Evolutionary conservation across 83 land plant species (phyloP), one percentile per base, ranked within the genome.

Genomic region (Picea abies): DNA sequence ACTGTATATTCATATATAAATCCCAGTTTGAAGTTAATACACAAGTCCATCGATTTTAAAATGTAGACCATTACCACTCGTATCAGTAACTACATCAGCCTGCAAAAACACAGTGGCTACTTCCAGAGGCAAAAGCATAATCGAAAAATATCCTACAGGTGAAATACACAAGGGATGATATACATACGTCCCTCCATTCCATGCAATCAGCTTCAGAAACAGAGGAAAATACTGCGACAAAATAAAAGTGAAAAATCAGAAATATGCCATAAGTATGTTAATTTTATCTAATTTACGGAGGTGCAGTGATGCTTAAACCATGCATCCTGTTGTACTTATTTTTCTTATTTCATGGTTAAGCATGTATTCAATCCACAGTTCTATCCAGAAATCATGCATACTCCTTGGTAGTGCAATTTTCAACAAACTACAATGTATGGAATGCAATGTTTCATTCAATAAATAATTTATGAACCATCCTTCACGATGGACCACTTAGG

Each of bases 151-250:
- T 1, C 7, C 52, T 72, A 44, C 56, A 44, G 32, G 5, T 49
- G 32, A 11, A 76, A 52, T n/a, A 76, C 14, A 76, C 61, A 78
- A 63, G 41, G 81, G 62, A 26, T 26, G 64, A 49, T 37, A 47
- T 79, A 79, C 92, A 90, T 94, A 97, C 98, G 80, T 89, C 72
- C 87, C 94, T 72, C 96, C 96, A 85, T 98, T 90, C 98, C 98
- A 97, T 58, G 98, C 98, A 83, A 97, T 87, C 82, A 97, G 79
- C 88, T 97, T 97, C 79, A 97, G 89, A 73, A 97, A 76, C 83
- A 97, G 89, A 35, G 98, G 99, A 83, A 94, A 97, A 65, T 89
- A 97, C 96, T 97, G 95, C 94, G 92, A 63, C 62, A 5, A 85
- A 22, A 67, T 56, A 73, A 76, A 35, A 4, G 3, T 19, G 5